Conservation (phyloP, 306 rosid genomes). For the Lagenaria siceraria region DNA sequence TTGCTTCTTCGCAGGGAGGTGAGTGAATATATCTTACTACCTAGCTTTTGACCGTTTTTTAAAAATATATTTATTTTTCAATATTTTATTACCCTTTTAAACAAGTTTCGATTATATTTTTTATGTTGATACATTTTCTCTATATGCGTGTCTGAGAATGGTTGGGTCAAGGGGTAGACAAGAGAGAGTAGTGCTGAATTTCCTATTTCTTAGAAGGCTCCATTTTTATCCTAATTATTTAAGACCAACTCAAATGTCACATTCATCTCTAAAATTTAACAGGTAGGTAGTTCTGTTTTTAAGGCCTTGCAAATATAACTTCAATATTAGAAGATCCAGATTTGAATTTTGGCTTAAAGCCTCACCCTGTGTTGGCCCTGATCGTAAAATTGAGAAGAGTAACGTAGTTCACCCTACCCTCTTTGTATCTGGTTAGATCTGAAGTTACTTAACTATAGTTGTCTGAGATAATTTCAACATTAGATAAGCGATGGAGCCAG, state of each 20-base stretch:
- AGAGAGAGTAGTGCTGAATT: not conserved
- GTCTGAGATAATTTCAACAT: not conserved
- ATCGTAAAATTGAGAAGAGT: not conserved
- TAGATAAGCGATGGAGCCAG: not conserved
- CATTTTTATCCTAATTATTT: not conserved
- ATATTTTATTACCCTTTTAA: not conserved
- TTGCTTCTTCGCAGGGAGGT: conserved; percentile 96
- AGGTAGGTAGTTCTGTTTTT: not conserved
- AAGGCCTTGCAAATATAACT: not conserved
- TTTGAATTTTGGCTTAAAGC: not conserved
- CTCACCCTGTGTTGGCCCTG: not conserved
- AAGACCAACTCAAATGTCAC: not conserved
- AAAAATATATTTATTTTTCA: too few relatives aligned
- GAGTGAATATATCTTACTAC: conserved; percentile 14
- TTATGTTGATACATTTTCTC: not conserved
- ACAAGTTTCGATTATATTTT: not conserved
- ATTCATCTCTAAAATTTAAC: not conserved
- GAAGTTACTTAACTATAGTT: not conserved
- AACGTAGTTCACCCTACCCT: not conserved
- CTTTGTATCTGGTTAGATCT: not conserved
- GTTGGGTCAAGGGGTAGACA: not conserved
- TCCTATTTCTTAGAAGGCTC: not conserved
- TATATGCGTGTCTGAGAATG: not conserved
- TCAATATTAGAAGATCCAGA: not conserved
- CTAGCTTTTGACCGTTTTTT: too few relatives aligned